Evolutionary conservation across 768 basidiomycete species (phyloP), one percentile per base, ranked within the genome.

Genomic region (Gelatoporia subvermispora): DNA sequence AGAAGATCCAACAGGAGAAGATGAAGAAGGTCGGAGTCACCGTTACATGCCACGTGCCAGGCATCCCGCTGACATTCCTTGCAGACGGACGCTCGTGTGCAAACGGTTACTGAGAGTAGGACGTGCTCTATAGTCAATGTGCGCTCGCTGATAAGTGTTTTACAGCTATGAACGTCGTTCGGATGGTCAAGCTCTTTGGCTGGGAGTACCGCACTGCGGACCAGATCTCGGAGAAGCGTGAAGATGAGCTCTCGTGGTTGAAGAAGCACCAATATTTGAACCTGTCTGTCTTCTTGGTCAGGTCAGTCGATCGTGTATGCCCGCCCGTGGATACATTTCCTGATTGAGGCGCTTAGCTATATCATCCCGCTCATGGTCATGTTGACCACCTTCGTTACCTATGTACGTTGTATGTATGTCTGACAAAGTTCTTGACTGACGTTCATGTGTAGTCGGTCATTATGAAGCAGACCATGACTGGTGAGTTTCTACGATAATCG

Each of bases 341-440:
- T 41, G 11, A 28, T 28, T 9, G 3, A 49, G 7, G 16, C n/a
- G 4, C 28, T 2, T 45, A 86, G 82, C 58, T 78, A 72, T 51
- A 48, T 78, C 34, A 74, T 87, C 38, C 86, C 87, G 0, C 61
- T 87, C 8, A 34, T 77, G 1, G 81, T 78, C 24, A 88, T 88
- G 85, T 57, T 83, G 36, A 72, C 76, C 15, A 82, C 84, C 1
- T 88, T 78, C 55, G 69, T 74, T 1, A 70, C 78, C 7, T 87
- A 82, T 51, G 72, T 82, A 65, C 46, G 78, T 58, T 18, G 16
- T 8, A 15, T 16, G 4, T 24, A 16, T 13, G 28, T 13, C 28
- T 31, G 5, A n/a, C 28, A 8, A 22, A 13, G 18, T 20, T 43
- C 10, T 43, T 22, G 22, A 17, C n/a, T 40, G 38, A 17, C 35